These are phyloP conservation scores for Arthroderma sp. DNA, from an alignment of 2,329 filamentous ascomycete species.

Conservation along the genomic window DNA sequence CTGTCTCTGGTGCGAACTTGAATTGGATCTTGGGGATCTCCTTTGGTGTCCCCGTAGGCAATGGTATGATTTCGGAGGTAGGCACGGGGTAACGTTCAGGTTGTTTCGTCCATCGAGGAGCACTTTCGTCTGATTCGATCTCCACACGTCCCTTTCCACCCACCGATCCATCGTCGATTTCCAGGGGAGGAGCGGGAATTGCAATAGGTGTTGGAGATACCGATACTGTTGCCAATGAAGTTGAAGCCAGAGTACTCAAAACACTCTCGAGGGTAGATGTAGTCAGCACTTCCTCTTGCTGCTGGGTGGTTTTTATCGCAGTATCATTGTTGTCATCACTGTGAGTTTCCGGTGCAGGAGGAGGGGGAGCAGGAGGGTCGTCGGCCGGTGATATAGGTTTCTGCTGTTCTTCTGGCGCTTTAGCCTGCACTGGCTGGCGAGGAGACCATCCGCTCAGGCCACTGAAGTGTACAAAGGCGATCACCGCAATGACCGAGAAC, in stretches of 20 bases:
- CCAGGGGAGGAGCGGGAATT: neutral
- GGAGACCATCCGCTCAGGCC: constrained; percentile 28
- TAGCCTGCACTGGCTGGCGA: constrained; percentile 5
- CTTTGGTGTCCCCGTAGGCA: constrained; percentile 15
- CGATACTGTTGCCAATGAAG: neutral
- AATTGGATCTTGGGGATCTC: constrained; percentile 18
- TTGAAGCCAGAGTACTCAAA: neutral
- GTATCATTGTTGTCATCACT: neutral
- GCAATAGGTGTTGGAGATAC: constrained; percentile 1
- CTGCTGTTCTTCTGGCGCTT: constrained; percentile 4
- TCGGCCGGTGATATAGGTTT: neutral
- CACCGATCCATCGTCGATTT: constrained; percentile 15
- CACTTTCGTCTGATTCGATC: constrained; percentile 15
- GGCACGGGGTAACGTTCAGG: constrained; percentile 67
- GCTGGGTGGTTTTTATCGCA: neutral
- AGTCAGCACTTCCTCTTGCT: neutral
- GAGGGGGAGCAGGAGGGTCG: constrained; percentile 6
- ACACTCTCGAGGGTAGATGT: neutral
- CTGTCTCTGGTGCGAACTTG: constrained; percentile 15
- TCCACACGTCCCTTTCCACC: constrained; percentile 24
- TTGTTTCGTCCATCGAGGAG: constrained; percentile 58
- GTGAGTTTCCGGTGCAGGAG: neutral
- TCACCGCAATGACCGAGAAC: constrained; percentile 30
- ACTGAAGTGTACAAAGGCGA: constrained; percentile 40
- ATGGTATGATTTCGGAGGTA: constrained; percentile 60